Evolutionary conservation across 208 protist genomes (phyloP).

Genomic region (Acanthamoeba comandoni): DNA sequence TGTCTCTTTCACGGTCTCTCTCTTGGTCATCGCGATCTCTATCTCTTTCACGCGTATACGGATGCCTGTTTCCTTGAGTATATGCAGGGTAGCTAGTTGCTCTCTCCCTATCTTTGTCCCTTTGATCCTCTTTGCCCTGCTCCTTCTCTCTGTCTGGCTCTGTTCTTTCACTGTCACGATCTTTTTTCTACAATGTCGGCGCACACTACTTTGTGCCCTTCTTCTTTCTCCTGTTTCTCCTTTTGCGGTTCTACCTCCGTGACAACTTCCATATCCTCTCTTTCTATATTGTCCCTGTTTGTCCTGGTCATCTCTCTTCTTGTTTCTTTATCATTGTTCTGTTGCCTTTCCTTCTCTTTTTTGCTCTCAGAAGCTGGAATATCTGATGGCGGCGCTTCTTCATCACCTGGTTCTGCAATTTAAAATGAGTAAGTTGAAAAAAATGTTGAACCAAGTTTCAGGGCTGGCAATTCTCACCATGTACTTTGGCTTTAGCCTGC

Average conservation of each 20-base stretch:
- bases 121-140: too few relatives aligned
- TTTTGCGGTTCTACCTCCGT: neutral
- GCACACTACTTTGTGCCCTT: neutral
- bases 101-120: neutral
- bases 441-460: too few relatives aligned
- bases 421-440: too few relatives aligned
- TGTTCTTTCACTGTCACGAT: constrained; percentile 6
- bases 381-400: too few relatives aligned
- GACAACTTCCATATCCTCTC: neutral
- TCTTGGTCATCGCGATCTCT: neutral
- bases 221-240: neutral
- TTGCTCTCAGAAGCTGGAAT: neutral
- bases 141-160: constrained; percentile 13
- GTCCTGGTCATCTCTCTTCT: constrained; percentile 1
- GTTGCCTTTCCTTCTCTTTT: neutral
- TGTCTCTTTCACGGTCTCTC: neutral
- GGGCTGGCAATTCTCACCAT: too few relatives aligned
- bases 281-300: neutral
- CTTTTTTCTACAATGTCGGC: neutral
- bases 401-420: too few relatives aligned
- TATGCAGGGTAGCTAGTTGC: neutral
- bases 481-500: constrained; percentile 17
- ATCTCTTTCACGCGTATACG: neutral
- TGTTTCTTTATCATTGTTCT: neutral
- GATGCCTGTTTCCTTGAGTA: too few relatives aligned